Base-by-base conservation (phyloP, 1,284 basidiomycete genomes). In the Jaminaea rosea region DNA sequence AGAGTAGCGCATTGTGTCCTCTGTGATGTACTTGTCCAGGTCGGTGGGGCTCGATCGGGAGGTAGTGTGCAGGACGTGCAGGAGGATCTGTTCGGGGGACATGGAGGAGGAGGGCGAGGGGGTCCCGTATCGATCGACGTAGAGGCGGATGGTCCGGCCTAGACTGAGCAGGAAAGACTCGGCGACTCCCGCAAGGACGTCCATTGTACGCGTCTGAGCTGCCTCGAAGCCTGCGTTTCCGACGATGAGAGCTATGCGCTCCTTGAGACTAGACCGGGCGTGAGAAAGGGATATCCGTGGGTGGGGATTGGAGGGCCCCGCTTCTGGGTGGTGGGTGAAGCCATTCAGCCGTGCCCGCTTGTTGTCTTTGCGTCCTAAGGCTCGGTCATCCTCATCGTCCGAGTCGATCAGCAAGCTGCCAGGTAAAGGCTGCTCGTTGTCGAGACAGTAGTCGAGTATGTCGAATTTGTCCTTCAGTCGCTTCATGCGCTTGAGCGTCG, bases 51-150 rank as follows among this genome's bases (percentile, higher is more conserved):
- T 80, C 0, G 86, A 81, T 9, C 83, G 83, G 1, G 88, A 89
- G 55, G 86, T 87, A 75, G 93, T 87, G 58, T 89, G 87, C 11
- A 97, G 77, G 0, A 87, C 86, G 73, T 93, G 89, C 3, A 91
- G 78, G 28, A 94, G 83, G 46, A 96, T 89, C 82, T 94, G 89
- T 86, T 92, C 56, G 4, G 50, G 27, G 3, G 15, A 10, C 53
- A 27, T 50, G 34, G 31, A 4, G 19, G 21, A 34, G 23, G 29
- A 49, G 53, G 19, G 49, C 17, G 28, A 13, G 10, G 17, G 36
- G 23, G 47, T n/a, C 0, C 81, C 81, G 75, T 87, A 88, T 62
- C 86, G 86, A 73, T 97, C 93, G 21, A 81, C 77, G 55, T 91
- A 78, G 65, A 86, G 84, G 41, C 84, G 80, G 49, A 96, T 81